Percentiles rank a stretch among this genome's conserved stretches.
Evolutionary conservation across 2,329 filamentous ascomycete genomes (phyloP).

Genomic region (Pseudopyrenochaeta lycopersici): DNA sequence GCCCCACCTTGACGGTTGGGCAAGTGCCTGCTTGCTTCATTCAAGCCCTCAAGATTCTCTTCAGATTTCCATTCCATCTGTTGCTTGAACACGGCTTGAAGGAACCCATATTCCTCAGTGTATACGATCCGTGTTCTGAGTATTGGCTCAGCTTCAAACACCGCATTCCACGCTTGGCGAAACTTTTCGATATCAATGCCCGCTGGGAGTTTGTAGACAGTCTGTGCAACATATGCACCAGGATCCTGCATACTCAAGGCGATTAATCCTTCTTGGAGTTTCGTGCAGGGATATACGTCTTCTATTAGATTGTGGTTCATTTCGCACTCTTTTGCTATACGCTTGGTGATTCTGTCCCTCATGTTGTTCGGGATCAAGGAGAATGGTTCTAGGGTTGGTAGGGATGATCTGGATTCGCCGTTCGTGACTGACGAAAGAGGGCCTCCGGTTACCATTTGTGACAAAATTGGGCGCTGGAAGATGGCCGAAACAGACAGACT

Average conservation of each 20-base stretch:
- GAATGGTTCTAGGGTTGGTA: constrained; percentile 10
- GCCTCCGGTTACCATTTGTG: constrained; percentile 25
- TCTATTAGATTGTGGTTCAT: constrained; percentile 2
- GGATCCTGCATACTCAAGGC: not conserved
- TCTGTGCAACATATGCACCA: constrained; percentile 63
- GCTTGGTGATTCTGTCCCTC: constrained; percentile 4
- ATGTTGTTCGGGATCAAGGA: constrained; percentile 1
- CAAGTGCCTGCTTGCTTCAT: not conserved
- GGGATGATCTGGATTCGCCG: not conserved
- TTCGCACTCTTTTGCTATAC: constrained; percentile 7
- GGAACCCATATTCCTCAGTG: not conserved
- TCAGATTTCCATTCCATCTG: constrained; percentile 7
- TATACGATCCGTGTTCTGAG: constrained; percentile 49
- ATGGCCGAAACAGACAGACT: constrained; percentile 22
- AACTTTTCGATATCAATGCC: constrained; percentile 28
- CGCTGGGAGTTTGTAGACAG: constrained; percentile 38
- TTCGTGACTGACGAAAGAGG: too few species aligned
- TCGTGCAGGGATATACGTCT: constrained; percentile 14
- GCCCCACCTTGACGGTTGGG: not conserved
- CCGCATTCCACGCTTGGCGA: constrained; percentile 49
- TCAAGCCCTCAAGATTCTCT: constrained; percentile 4
- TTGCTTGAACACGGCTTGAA: constrained; percentile 13
- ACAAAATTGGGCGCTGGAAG: constrained; percentile 22
- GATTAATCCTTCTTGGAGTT: constrained; percentile 10
- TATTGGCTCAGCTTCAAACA: constrained; percentile 51